Evolutionary conservation across 345 rosid genomes (phyloP), one percentile per base, ranked within the genome.

Genomic region (Gossypioides kirkii): DNA sequence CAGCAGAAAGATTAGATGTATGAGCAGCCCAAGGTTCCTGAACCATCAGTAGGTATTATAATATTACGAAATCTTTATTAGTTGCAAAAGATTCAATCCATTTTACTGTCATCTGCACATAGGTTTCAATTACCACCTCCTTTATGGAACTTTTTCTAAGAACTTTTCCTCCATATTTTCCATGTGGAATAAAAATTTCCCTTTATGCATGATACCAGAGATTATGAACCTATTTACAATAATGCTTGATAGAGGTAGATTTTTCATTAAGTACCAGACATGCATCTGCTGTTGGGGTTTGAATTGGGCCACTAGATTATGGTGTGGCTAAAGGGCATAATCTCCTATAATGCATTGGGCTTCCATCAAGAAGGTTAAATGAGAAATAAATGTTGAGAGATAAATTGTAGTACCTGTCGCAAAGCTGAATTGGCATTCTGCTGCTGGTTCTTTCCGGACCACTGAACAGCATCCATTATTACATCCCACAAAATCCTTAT

Each of bases 371-470:
- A 58, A 42, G 65, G 52, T 0, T 36, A 20, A 23, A 26, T 9
- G 6, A 67, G 36, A 8, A 12, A 55, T 22, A 70, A 4, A 47
- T n/a, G 32, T 5, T 5, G 20, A 65, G 1, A 28, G 17, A 46
- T 3, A 60, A 8, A 69, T 52, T 26, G 23, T 6, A 78, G 69
- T 77, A 96, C 99, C 88, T 96, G 93, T 25, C 93, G 91, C 61
- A 96, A 74, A 73, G 96, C 97, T 52, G 90, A 59, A 82, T 91
- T 91, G 22, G 91, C 88, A 80, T 93, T 96, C 84, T 93, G 99
- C 85, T 96, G 96, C 86, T 96, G 98, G 84, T 91, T 96, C 91
- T 91, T 93, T 63, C 99, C 98, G 76, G 98, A 92, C 97, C 98
- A 93, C 78, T 91, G 99, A 73, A 96, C 97, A 76, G 97, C 99